These are phyloP conservation scores for Aspergillus sp. DNA, from an alignment of 2,329 filamentous ascomycete genomes.

Conservation along the genomic window DNA sequence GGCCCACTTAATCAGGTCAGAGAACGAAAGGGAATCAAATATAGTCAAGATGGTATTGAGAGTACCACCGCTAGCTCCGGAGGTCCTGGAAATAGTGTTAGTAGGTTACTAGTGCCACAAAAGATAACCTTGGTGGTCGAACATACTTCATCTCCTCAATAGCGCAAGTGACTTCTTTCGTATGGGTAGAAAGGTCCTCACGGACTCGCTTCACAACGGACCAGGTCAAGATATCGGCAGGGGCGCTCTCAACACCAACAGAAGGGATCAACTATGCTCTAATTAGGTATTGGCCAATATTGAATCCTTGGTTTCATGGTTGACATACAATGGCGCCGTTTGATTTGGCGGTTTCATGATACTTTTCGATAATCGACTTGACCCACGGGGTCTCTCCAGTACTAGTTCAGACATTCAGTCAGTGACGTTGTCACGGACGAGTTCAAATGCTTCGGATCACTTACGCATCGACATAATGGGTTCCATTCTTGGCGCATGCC, in stretches of 20 bases:
- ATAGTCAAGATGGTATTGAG: constrained; percentile 61
- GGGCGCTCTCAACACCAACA: constrained; percentile 58
- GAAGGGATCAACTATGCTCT: constrained; percentile 51
- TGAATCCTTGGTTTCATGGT: background rate
- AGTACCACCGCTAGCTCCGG: constrained; percentile 55
- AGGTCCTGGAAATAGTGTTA: constrained; percentile 18
- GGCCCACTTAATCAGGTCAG: constrained; percentile 44
- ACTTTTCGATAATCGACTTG: constrained; percentile 57
- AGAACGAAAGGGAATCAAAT: constrained; percentile 42
- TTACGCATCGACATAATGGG: constrained; percentile 62
- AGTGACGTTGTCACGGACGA: too few relatives aligned
- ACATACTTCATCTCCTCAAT: constrained; percentile 50
- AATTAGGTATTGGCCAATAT: background rate
- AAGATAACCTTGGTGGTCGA: background rate
- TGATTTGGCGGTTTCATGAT: constrained; percentile 54
- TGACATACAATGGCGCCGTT: constrained; percentile 55
- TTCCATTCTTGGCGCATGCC: constrained; percentile 60
- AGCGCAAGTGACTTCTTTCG: constrained; percentile 48
- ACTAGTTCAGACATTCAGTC: constrained; percentile 16
- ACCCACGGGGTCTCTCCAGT: constrained; percentile 64
- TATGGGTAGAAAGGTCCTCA: constrained; percentile 46
- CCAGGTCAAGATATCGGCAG: constrained; percentile 53
- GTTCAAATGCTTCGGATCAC: constrained; percentile 5
- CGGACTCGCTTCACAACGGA: constrained; percentile 51
- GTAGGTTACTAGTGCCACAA: background rate